phyloP scores from a whole-genome alignment of 2,329 filamentous ascomycete genomes.

The Nothophoma quercina region DNA sequence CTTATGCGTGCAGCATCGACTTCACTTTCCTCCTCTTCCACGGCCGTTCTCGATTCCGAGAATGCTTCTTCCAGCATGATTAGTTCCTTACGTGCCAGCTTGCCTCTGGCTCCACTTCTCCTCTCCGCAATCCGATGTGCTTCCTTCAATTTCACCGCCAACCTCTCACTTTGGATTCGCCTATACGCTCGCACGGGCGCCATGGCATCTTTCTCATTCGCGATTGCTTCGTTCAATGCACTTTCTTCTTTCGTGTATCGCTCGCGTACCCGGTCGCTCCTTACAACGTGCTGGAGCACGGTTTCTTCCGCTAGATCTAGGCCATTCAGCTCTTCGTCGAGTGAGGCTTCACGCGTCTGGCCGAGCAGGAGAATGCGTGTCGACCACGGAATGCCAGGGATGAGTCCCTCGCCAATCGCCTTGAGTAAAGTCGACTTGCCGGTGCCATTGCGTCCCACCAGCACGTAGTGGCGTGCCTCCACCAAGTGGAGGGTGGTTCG shows the following conservation, averaged over 20 bases:
- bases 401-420: slow-evolving; percentile 78
- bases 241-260: slow-evolving; percentile 68
- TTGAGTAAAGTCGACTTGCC: slow-evolving; percentile 82
- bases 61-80: slow-evolving; percentile 73
- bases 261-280: slow-evolving; percentile 59
- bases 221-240: slow-evolving; percentile 67
- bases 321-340: slow-evolving; percentile 45
- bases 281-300: slow-evolving; percentile 73
- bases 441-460: slow-evolving; percentile 81
- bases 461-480: slow-evolving; percentile 75
- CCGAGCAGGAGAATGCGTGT: slow-evolving; percentile 46
- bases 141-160: slow-evolving; percentile 70
- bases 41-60: slow-evolving; percentile 60
- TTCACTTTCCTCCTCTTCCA: slow-evolving; percentile 62
- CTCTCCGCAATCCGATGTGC: slow-evolving; percentile 76
- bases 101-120: slow-evolving; percentile 76
- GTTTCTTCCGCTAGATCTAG: slow-evolving; percentile 45
- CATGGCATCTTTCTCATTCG: slow-evolving; percentile 62
- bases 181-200: slow-evolving; percentile 68
- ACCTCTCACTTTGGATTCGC: slow-evolving; percentile 66
- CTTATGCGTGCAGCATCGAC: slow-evolving; percentile 66
- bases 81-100: slow-evolving; percentile 77
- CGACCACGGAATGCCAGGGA: slow-evolving; percentile 66
- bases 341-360: slow-evolving; percentile 35
- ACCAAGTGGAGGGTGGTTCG: slow-evolving; percentile 76